Base-by-base conservation (phyloP, 129 eudicot species). In the Calendula officinalis region DNA sequence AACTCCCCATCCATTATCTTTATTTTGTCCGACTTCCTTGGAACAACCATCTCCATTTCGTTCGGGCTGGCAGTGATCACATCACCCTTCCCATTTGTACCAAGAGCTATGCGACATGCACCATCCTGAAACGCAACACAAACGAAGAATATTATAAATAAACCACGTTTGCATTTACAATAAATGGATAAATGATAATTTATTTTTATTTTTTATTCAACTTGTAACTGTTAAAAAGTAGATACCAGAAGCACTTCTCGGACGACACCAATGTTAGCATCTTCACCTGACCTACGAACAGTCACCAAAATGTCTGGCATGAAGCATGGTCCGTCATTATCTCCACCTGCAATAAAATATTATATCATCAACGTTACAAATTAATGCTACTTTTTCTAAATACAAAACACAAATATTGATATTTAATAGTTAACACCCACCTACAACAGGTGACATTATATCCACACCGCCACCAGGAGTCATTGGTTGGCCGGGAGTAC, bases 391-490 rank as follows among this genome's bases (percentile, higher is more conserved):
- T 10, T 43, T 22, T 43, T 43, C 48, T 43, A 11, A 43, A 43
- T 7, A 14, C 13, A 48, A 12, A 5, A 16, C 6, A 40, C 22
- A 17, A 11, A 38, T 27, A 48, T 1, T 32, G n/a, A 72, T 10
- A 64, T 48, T 15, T 11, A 55, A 4, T 11, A 49, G 3, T 56
- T 34, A 47, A 16, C 2, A 71, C 85, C 39, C 16, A 94, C 99
- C 99, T 76, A 80, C 81, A 35, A 77, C 90, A 44, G 99, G 99
- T 8, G 99, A 94, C 97, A 86, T 89, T 76, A 94, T 73, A 80
- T 94, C 97, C 85, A 94, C 71, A 4, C 97, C 95, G 45, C 91
- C 95, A 76, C 94, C 99, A 77, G 99, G 99, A 66, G 99, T 94
- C 95, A 88, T 83, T 16, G 99, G 99, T 66, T 83, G 97, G 65